Percentiles rank a stretch among this genome's conserved stretches.
phyloP scores from a whole-genome alignment of 2,329 filamentous ascomycete species.

The Cladosporium sp. region DNA sequence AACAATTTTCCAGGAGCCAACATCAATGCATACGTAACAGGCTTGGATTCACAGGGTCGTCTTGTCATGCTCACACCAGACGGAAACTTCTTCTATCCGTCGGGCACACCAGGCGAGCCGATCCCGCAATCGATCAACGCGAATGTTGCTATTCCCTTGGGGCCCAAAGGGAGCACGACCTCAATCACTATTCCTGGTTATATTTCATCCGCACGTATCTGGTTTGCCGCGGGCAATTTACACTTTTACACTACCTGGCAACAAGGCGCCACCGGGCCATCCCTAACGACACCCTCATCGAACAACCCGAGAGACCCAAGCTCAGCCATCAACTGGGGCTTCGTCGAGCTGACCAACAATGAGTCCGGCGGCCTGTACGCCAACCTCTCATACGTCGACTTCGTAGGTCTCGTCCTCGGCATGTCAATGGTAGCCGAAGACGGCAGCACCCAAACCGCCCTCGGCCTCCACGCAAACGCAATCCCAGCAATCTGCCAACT shows the following conservation, averaged over 20 bases:
- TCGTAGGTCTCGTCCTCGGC: slow-evolving; percentile 49
- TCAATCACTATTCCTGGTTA: slow-evolving; percentile 45
- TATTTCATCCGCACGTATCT: slow-evolving; percentile 47
- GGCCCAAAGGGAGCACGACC: slow-evolving; percentile 39
- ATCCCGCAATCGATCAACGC: slow-evolving; percentile 41
- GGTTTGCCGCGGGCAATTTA: slow-evolving; percentile 47
- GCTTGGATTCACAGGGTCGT: slow-evolving; percentile 41
- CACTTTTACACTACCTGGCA: slow-evolving; percentile 45
- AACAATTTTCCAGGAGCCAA: slow-evolving; percentile 45
- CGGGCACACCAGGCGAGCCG: slow-evolving; percentile 32
- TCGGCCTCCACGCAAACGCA: slow-evolving; percentile 59
- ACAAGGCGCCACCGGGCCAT: slow-evolving; percentile 31
- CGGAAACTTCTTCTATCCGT: slow-evolving; percentile 47
- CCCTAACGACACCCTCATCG: slow-evolving; percentile 52
- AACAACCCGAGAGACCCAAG: slow-evolving; percentile 42
- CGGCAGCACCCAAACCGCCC: slow-evolving; percentile 53
- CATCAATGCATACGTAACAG: slow-evolving; percentile 51
- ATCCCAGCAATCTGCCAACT: slow-evolving; percentile 56
- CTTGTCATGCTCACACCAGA: slow-evolving; percentile 49
- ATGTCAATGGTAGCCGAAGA: slow-evolving; percentile 53
- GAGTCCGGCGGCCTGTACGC: slow-evolving; percentile 46
- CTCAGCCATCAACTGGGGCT: slow-evolving; percentile 44
- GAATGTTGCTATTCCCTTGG: slow-evolving; percentile 47
- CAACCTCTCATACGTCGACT: slow-evolving; percentile 40
- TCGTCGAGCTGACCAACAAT: slow-evolving; percentile 49